Percentiles rank a stretch among this genome's conserved stretches.
These are phyloP conservation scores for Protomyces lactucae-debilis DNA, from an alignment of 1,139 yeast genomes.

Conservation along the genomic window DNA sequence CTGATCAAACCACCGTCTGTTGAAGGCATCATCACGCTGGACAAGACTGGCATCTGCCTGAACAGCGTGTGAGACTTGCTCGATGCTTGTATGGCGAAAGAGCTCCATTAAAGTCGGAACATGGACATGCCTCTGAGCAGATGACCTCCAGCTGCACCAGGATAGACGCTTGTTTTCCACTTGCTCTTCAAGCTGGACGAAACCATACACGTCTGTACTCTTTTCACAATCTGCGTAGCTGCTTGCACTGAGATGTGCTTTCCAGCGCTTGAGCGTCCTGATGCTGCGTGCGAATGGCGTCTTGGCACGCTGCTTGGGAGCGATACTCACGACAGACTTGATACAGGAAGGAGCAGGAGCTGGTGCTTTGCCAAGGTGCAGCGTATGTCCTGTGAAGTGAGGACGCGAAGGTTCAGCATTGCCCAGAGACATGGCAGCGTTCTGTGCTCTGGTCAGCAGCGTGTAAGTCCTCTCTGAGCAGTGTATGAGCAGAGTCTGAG, in stretches of 20 bases:
- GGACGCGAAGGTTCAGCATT: not conserved
- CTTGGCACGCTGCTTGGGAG: not conserved
- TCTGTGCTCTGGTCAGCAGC: too few species aligned
- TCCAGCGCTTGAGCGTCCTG: not conserved
- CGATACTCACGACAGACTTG: not conserved
- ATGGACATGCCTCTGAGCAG: not conserved
- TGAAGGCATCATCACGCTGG: constrained; percentile 9
- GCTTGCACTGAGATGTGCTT: not conserved
- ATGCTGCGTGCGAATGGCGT: not conserved
- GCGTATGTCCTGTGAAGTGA: not conserved
- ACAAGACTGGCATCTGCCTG: not conserved
- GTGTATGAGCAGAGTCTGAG: too few species aligned
- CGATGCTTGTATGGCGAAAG: not conserved
- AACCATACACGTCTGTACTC: not conserved
- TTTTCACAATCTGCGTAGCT: not conserved
- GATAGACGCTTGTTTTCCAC: not conserved
- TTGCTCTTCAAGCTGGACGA: not conserved
- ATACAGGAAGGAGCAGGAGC: not conserved
- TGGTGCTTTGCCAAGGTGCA: not conserved
- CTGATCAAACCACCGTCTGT: constrained; percentile 13
- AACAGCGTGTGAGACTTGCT: not conserved
- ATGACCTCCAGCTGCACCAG: not conserved
- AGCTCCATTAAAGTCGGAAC: not conserved
- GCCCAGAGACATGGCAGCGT: too few species aligned
- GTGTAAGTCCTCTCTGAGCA: too few species aligned